A percentile compares a stretch with the other conserved stretches of the same genome.
phyloP scores from a whole-genome alignment of 352 stramenopile genomes.

The Sclerospora graminicola region DNA sequence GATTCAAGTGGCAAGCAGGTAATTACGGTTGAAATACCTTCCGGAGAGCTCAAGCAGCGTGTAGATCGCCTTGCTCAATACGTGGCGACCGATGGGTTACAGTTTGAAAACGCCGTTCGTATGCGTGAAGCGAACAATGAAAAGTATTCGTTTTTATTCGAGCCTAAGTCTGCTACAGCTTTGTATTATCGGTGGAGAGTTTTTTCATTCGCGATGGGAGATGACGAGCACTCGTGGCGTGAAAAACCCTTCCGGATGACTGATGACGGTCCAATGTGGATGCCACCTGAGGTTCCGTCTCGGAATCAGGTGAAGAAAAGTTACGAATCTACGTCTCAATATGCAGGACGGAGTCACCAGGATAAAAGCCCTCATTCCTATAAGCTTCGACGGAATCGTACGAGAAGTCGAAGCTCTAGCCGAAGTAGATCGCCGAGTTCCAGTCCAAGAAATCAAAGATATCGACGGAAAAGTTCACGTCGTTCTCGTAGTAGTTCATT shows the following conservation, averaged over 20 bases:
- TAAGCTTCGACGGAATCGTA: constrained; percentile 5
- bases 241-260: constrained; percentile 58
- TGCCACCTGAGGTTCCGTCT: constrained; percentile 32
- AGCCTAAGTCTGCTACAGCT: constrained; percentile 19
- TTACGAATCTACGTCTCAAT: constrained; percentile 14
- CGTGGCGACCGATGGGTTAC: constrained; percentile 47
- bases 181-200: constrained; percentile 73
- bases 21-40: constrained; percentile 34
- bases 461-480: constrained; percentile 18
- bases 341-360: constrained; percentile 6
- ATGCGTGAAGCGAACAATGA: constrained; percentile 34
- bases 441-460: constrained; percentile 16
- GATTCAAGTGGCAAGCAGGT: constrained; percentile 2
- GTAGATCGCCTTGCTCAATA: constrained; percentile 52
- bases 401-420: constrained; percentile 16
- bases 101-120: constrained; percentile 59
- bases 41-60: constrained; percentile 14
- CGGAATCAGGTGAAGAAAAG: constrained; percentile 5
- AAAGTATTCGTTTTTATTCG: constrained; percentile 47
- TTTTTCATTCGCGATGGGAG: constrained; percentile 62
- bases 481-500: constrained; percentile 16
- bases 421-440: constrained; percentile 29
- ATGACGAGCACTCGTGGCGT: constrained; percentile 34
- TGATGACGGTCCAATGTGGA: constrained; percentile 38
- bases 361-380: constrained; percentile 2